Base-by-base conservation (phyloP, 2,329 filamentous ascomycete species). In the Sporothrix humicola region DNA sequence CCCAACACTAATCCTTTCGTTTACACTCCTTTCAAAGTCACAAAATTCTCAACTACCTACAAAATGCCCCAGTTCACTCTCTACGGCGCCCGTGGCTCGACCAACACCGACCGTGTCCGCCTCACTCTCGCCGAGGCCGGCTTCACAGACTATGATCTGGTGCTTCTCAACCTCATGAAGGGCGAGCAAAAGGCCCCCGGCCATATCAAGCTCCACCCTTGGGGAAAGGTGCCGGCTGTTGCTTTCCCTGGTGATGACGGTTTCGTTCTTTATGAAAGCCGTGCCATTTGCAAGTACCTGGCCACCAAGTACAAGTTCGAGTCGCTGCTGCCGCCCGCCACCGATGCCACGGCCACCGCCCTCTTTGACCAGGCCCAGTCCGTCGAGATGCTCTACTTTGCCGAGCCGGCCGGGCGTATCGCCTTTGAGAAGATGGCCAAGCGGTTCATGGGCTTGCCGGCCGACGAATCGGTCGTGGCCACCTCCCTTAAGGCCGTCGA, bases 211-310 rank as follows among this genome's bases (percentile, higher is more conserved):
- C 82, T 81, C 74, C 81, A 85, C 76, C 83, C 82, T 2, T 83
- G 81, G 80, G 83, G 82, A 26, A 84, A 84, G 78, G 76, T 84
- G 44, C 83, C 83, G 54, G 78, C 76, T n/a, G 74, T 85, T 59
- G 78, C 77, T 66, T 83, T 81, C 75, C 76, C 82, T 13, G 31
- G 31, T 37, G 31, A 37, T 37, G 79, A 81, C 3, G 82, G 82
- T 0, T 84, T 85, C 77, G 84, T 80, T 69, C 81, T 86, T 72
- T 83, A 84, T 76, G 84, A 86, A 77, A 84, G 82, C 77, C 84
- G 83, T 50, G 81, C 82, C 69, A 85, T 86, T 77, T 84, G 82
- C 82, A 83, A 83, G 78, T 84, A 85, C 77, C 81, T 86, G 73
- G 78, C 83, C 12, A 81, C 37, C 46, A 85, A 84, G 76, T 85